A percentile compares a stretch with the other conserved stretches of the same genome.
Evolutionary conservation across 2,329 filamentous ascomycete species (phyloP).

Genomic region (Ophiostoma quercus): DNA sequence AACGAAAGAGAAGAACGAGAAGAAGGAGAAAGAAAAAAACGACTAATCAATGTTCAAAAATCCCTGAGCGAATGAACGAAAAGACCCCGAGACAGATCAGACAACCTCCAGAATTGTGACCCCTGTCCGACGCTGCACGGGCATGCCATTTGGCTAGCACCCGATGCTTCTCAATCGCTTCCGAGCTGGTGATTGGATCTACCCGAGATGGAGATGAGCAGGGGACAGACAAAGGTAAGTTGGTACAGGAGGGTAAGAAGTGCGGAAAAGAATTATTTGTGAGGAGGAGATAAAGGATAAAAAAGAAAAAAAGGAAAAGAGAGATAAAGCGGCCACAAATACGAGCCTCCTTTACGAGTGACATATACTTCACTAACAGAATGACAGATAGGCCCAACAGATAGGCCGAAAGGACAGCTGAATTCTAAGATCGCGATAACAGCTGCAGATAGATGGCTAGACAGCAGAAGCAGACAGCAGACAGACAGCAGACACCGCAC

Average conservation of each 20-base stretch:
- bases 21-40: background rate
- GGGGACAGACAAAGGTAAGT: background rate
- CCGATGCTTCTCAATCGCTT: constrained; percentile 1
- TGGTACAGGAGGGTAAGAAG: background rate
- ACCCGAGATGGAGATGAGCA: constrained; percentile 6
- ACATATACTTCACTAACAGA: constrained; percentile 6
- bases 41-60: background rate
- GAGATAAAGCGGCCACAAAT: background rate
- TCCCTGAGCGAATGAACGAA: background rate
- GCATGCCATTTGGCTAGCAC: background rate
- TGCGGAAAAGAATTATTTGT: background rate
- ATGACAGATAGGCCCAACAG: background rate
- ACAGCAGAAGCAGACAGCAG: background rate
- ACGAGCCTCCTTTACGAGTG: background rate
- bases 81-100: background rate
- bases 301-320: background rate
- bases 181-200: constrained; percentile 3
- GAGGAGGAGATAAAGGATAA: background rate
- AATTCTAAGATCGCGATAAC: no score
- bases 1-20: background rate
- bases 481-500: background rate
- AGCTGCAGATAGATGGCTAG: background rate
- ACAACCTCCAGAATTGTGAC: background rate
- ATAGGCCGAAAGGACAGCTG: background rate
- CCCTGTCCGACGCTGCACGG: background rate